phyloP scores from a whole-genome alignment of 352 stramenopile species.

The Achlya hypogyna region DNA sequence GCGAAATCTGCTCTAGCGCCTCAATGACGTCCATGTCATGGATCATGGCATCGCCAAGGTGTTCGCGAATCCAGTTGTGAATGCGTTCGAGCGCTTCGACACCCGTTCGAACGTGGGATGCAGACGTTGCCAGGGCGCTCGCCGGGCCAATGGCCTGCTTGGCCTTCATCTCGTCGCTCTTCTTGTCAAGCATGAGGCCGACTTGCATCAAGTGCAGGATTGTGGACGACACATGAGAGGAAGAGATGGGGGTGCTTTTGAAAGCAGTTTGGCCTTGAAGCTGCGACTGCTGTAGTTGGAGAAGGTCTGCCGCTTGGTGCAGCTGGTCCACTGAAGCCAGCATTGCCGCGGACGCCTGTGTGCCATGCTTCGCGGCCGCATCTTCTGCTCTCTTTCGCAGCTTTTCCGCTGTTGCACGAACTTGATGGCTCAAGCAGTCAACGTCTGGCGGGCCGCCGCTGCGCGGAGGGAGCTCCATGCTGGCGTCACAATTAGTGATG shows the following conservation, averaged over 20 bases:
- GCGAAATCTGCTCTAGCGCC: not conserved
- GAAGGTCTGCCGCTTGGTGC: slow-evolving; percentile 9
- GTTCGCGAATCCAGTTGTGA: not conserved
- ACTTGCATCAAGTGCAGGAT: slow-evolving; percentile 10
- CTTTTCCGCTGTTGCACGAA: slow-evolving; percentile 15
- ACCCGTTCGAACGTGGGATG: slow-evolving; percentile 12
- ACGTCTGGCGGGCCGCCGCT: not conserved
- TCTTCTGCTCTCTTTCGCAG: slow-evolving; percentile 14
- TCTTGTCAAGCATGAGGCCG: slow-evolving; percentile 16
- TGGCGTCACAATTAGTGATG: not conserved
- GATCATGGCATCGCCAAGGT: not conserved
- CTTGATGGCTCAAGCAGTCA: slow-evolving; percentile 11
- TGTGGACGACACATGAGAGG: not conserved
- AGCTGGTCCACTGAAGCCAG: slow-evolving; percentile 10
- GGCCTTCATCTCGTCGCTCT: slow-evolving; percentile 18
- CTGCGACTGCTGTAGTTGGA: slow-evolving; percentile 4
- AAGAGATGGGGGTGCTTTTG: not conserved
- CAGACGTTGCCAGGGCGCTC: slow-evolving; percentile 6
- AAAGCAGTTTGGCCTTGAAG: not conserved
- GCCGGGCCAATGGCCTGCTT: slow-evolving; percentile 18
- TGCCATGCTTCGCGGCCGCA: slow-evolving; percentile 1
- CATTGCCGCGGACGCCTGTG: slow-evolving; percentile 3
- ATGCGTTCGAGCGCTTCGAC: slow-evolving; percentile 3
- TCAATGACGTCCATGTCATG: slow-evolving; percentile 4
- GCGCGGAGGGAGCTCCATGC: not conserved